phyloP scores from a whole-genome alignment of 1,284 basidiomycete species.

The Pseudozyma tsukubaensis region DNA sequence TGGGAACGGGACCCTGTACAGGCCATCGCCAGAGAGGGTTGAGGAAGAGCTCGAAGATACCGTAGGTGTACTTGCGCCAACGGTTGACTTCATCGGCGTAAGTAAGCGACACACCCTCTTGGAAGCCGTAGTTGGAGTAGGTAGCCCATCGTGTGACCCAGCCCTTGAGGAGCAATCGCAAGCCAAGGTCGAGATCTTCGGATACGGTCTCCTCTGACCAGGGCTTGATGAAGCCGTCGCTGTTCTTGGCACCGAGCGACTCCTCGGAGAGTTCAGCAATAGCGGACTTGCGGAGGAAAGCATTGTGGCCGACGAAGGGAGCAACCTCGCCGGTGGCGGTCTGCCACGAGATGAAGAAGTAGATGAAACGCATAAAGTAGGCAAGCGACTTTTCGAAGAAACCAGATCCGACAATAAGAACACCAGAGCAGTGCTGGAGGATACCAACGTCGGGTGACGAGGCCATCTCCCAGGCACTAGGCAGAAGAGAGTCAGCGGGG shows the following conservation, averaged over 20 bases:
- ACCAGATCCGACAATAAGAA: slow-evolving; percentile 85
- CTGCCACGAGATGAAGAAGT: slow-evolving; percentile 70
- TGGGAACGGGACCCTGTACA: slow-evolving; percentile 79
- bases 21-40: slow-evolving; percentile 74
- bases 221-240: slow-evolving; percentile 74
- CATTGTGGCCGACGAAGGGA: slow-evolving; percentile 86
- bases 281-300: slow-evolving; percentile 72
- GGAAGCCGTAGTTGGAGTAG: slow-evolving; percentile 82
- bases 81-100: slow-evolving; percentile 81
- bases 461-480: slow-evolving; percentile 82
- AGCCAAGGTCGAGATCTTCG: slow-evolving; percentile 83
- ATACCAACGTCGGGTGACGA: slow-evolving; percentile 82
- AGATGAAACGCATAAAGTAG: slow-evolving; percentile 73
- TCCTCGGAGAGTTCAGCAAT: slow-evolving; percentile 77
- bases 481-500: slow-evolving; percentile 84
- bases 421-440: slow-evolving; percentile 82
- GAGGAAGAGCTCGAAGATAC: slow-evolving; percentile 70
- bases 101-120: slow-evolving; percentile 83
- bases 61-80: slow-evolving; percentile 88
- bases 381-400: slow-evolving; percentile 89
- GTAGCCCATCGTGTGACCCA: slow-evolving; percentile 86
- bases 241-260: slow-evolving; percentile 77
- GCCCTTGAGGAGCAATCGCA: slow-evolving; percentile 70
- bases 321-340: slow-evolving; percentile 69
- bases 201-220: slow-evolving; percentile 85